These are phyloP conservation scores for Colletotrichum cordylinicola DNA, from an alignment of 2,329 filamentous ascomycete genomes.

Conservation along the genomic window DNA sequence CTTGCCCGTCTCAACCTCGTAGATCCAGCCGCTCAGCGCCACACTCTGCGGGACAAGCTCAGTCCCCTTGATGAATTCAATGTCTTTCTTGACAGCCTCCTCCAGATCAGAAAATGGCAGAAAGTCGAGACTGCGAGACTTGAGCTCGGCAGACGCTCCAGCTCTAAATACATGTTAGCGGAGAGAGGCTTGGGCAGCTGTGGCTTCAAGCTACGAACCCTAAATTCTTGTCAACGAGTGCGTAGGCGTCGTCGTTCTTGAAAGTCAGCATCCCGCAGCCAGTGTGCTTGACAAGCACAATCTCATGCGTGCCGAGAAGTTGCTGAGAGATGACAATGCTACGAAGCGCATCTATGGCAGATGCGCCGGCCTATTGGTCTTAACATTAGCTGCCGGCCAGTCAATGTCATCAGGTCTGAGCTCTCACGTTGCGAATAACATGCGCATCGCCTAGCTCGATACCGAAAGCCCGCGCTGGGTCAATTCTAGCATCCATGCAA, in stretches of 20 bases:
- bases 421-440: conserved; percentile 69
- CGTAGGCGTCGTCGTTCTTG: conserved; percentile 60
- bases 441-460: conserved; percentile 79
- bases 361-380: conserved; percentile 60
- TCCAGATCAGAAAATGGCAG: conserved; percentile 70
- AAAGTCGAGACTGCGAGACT: conserved; percentile 57
- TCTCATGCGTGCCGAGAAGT: conserved; percentile 76
- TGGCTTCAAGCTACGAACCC: conserved; percentile 39
- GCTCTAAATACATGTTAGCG: conserved; percentile 7
- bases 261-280: conserved; percentile 77
- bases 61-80: conserved; percentile 64
- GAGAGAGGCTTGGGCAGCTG: conserved; percentile 9
- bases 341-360: conserved; percentile 72
- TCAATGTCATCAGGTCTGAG: background rate
- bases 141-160: conserved; percentile 27
- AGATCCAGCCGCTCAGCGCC: conserved; percentile 75
- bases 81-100: conserved; percentile 69
- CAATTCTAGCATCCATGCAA: conserved; percentile 82
- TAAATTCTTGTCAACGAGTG: conserved; percentile 59
- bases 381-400: background rate
- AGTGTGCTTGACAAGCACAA: conserved; percentile 77
- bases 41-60: conserved; percentile 66
- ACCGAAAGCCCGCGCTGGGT: conserved; percentile 72
- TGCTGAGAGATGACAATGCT: conserved; percentile 82
- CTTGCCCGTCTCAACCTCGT: conserved; percentile 77